Base-by-base conservation (phyloP, 306 rosid genomes). In the Ormosia semicastrata region DNA sequence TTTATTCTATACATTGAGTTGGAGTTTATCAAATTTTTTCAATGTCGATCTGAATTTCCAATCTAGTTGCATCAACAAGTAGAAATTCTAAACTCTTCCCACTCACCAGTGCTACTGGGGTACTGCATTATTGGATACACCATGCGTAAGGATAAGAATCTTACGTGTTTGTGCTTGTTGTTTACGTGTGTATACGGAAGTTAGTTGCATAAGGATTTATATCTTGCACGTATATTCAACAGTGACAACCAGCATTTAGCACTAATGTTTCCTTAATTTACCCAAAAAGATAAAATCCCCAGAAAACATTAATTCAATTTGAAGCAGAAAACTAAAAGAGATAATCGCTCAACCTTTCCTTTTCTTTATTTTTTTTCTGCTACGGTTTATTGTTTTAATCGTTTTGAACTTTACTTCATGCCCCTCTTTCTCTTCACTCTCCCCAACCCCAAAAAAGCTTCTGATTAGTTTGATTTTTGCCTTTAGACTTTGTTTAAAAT, bases 141-240 rank as follows among this genome's bases (percentile, higher is more conserved):
- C 71, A 64, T 37, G 40, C 43, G 10, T 14, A 52, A 66, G 43
- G 82, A 77, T 77, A 78, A 68, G 69, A 56, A 32, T 56, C 46
- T 24, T 13, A 54, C 58, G 76, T 58, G 72, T 60, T 52, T 17
- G 53, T 80, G 50, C 40, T 53, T 66, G 29, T 40, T 54, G 32
- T 76, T 68, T 66, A 69, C 67, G 24, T 70, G 29, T 70, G 66
- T 52, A 43, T 44, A 15, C 30, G 47, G 11, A 77, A 83, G 52
- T 76, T 30, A 59, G 70, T 54, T 64, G 44, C 76, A 56, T 1
- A 24, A 24, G 24, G 24, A 24, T 72, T 77, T 63, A 24, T 77
- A 79, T 59, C 81, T 85, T 85, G 89, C 79, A 88, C 87, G 87
- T 62, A 66, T 80, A 68, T 80, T 83, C 68, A 71, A 65, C 69